Base-by-base conservation (phyloP, 2,329 filamentous ascomycete genomes). In the Aspergillus sp. region DNA sequence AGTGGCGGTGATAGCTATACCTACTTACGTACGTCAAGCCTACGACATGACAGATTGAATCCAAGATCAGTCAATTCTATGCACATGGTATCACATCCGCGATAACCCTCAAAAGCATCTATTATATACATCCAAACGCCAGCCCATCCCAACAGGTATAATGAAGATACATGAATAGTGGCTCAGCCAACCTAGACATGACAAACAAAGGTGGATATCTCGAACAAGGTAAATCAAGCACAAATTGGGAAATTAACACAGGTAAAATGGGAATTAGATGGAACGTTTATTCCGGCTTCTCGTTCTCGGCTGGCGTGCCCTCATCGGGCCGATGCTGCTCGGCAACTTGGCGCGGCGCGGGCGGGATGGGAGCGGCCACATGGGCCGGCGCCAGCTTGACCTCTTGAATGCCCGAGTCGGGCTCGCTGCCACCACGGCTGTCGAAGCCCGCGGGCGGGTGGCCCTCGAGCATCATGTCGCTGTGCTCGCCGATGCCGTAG, bases 401-500 rank as follows among this genome's bases (percentile, higher is more conserved):
- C 45, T 70, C 67, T 24, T 69, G 65, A 16, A 69, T 62, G 19
- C 53, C 61, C 45, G 65, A 62, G 13, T 66, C 60, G 7, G 62
- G 59, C 45, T 68, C 64, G 45, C 65, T 66, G 44, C 57, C 61
- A 7, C 62, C 69, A 11, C 63, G 66, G 44, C 66, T 69, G 47
- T 68, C 62, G 24, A 64, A 52, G 32, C 63, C 60, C 4, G 55
- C 50, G n/a, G 66, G 65, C 3, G 65, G 74, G 61, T 79, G 79
- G 61, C 79, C 79, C 64, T 83, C 81, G 30, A 84, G 72, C 82
- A 85, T 66, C 70, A 73, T 85, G 61, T 84, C 79, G 60, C 77
- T 80, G 71, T 86, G 83, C 58, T 82, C 77, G 14, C 73, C 70
- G 54, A 82, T 83, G 30, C 82, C 83, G 65, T 86, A 82, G 51